A percentile compares a stretch with the other conserved stretches of the same genome.
These are phyloP conservation scores for Capronia epimyces DNA, from an alignment of 2,329 filamentous ascomycete species.

Conservation along the genomic window DNA sequence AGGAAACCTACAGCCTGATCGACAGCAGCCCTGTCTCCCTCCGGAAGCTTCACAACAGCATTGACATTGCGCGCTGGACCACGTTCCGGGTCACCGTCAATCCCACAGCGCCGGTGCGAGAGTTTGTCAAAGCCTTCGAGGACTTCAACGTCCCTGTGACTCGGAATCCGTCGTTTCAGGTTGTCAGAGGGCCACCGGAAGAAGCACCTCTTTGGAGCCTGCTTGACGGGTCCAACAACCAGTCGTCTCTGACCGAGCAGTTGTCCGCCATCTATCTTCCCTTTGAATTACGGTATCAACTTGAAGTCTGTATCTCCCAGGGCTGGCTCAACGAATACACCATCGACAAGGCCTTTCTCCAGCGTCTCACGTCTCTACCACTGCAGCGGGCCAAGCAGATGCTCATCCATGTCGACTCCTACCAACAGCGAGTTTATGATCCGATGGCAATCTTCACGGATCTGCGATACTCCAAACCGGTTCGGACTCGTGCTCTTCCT, in stretches of 20 bases:
- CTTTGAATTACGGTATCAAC: conserved; percentile 76
- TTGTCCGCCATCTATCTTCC: conserved; percentile 43
- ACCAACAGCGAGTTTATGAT: conserved; percentile 57
- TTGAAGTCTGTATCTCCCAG: conserved; percentile 88
- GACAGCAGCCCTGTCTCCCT: conserved; percentile 41
- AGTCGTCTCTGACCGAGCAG: conserved; percentile 18
- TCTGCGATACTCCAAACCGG: conserved; percentile 41
- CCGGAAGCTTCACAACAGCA: conserved; percentile 46
- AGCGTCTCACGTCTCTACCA: conserved; percentile 51
- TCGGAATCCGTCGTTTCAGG: conserved; percentile 40
- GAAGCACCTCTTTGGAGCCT: conserved; percentile 36
- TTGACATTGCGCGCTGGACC: conserved; percentile 63
- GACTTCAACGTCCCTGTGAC: conserved; percentile 66
- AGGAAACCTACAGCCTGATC: conserved; percentile 31
- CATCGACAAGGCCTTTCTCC: conserved; percentile 62
- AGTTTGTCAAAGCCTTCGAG: conserved; percentile 48
- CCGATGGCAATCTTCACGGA: conserved; percentile 67
- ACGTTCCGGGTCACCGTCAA: conserved; percentile 51
- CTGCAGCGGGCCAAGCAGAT: conserved; percentile 55
- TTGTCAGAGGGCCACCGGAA: conserved; percentile 42
- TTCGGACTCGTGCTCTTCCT: conserved; percentile 53
- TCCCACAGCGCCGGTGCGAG: not conserved
- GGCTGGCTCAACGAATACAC: conserved; percentile 70
- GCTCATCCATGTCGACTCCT: conserved; percentile 68
- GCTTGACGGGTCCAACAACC: conserved; percentile 32